These are phyloP conservation scores for Aspergillus affinis DNA, from an alignment of 495 filamentous ascomycete species.

Conservation along the genomic window DNA sequence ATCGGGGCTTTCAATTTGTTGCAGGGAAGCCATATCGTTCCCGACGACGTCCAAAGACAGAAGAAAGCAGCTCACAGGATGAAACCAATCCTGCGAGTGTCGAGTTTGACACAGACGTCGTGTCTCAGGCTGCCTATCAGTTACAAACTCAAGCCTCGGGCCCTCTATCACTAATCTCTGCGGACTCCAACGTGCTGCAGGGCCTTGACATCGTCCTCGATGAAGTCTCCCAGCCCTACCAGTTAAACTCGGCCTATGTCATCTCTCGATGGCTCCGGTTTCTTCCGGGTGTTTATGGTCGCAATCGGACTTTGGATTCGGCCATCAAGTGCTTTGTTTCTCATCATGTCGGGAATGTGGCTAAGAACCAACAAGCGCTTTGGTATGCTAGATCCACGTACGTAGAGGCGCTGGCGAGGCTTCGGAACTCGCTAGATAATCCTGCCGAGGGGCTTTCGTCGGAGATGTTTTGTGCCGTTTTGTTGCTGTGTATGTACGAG, in stretches of 20 bases:
- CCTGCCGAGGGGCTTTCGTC: conserved; percentile 29
- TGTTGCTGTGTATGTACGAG: conserved; percentile 38
- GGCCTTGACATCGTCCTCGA: conserved; percentile 25
- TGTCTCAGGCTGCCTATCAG: conserved; percentile 5
- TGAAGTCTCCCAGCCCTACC: conserved; percentile 25
- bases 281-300: conserved; percentile 33
- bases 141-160: conserved; percentile 4
- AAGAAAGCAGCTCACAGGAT: background rate
- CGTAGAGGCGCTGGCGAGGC: conserved; percentile 27
- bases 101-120: background rate
- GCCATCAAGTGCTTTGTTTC: conserved; percentile 32
- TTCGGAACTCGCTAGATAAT: conserved; percentile 25
- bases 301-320: conserved; percentile 29
- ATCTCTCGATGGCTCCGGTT: conserved; percentile 30
- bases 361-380: conserved; percentile 26
- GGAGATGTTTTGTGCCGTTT: conserved; percentile 33
- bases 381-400: conserved; percentile 32
- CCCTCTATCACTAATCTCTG: conserved; percentile 9
- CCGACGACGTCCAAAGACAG: conserved; percentile 16
- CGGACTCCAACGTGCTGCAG: conserved; percentile 26
- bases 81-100: background rate
- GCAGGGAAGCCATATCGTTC: conserved; percentile 33
- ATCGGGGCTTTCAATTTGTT: conserved; percentile 35
- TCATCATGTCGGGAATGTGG: conserved; percentile 31
- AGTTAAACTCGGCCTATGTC: conserved; percentile 17